These are phyloP conservation scores for Phytophthora cajani DNA, from an alignment of 352 stramenopile species.

Conservation along the genomic window DNA sequence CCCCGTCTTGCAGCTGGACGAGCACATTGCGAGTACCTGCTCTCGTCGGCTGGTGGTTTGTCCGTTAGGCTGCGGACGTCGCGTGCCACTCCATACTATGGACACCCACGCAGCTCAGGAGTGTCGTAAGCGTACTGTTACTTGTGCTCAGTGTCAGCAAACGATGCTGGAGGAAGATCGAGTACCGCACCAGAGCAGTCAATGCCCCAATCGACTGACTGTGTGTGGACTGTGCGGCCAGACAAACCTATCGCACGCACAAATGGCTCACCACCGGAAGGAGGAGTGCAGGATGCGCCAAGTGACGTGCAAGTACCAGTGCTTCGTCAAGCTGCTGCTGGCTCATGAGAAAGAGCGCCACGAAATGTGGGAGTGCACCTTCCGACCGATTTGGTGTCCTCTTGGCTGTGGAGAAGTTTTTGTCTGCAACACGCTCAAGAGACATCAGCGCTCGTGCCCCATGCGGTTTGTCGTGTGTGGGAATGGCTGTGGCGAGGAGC, in stretches of 20 bases:
- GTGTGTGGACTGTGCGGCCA: conserved; percentile 64
- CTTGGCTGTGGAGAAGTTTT: conserved; percentile 67
- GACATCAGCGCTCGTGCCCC: conserved; percentile 60
- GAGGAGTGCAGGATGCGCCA: conserved; percentile 67
- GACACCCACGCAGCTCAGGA: conserved; percentile 39
- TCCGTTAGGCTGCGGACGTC: conserved; percentile 53
- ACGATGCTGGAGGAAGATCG: conserved; percentile 49
- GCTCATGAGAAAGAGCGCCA: conserved; percentile 65
- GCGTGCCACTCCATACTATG: conserved; percentile 58
- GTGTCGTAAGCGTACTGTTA: conserved; percentile 54
- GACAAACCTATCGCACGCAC: conserved; percentile 36
- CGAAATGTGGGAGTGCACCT: conserved; percentile 66
- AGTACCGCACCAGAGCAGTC: conserved; percentile 31
- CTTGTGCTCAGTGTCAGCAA: conserved; percentile 44
- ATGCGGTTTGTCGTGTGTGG: conserved; percentile 71
- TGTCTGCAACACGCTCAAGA: conserved; percentile 52
- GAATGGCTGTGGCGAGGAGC: conserved; percentile 63
- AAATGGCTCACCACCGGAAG: conserved; percentile 51
- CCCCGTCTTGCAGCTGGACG: conserved; percentile 42
- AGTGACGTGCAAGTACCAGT: conserved; percentile 58
- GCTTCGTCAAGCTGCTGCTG: conserved; percentile 56
- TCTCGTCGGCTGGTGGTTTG: conserved; percentile 46
- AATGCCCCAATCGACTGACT: conserved; percentile 55
- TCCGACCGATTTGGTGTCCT: conserved; percentile 70
- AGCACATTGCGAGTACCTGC: conserved; percentile 48